phyloP scores from a whole-genome alignment of 495 filamentous ascomycete genomes.

The Penicillium ucsense region DNA sequence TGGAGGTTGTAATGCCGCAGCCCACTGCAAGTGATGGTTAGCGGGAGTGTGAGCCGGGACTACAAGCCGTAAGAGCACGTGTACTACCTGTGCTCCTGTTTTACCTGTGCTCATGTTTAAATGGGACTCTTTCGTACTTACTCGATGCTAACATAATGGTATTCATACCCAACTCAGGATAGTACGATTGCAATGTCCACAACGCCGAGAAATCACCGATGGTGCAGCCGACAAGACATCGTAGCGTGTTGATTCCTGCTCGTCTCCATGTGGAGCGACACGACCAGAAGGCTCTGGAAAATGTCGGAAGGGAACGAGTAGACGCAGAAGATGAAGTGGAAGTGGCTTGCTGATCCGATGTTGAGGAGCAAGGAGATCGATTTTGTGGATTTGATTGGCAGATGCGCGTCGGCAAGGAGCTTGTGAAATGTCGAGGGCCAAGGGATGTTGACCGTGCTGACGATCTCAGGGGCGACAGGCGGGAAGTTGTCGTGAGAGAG shows the following conservation, averaged over 20 bases:
- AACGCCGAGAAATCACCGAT: conserved; percentile 33
- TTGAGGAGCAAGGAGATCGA: not conserved
- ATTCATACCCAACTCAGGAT: conserved; percentile 26
- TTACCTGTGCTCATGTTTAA: too few relatives aligned
- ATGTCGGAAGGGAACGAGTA: not conserved
- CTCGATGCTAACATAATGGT: conserved; percentile 32
- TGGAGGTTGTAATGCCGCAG: conserved; percentile 32
- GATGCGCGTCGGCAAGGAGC: not conserved
- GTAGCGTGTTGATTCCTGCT: conserved; percentile 35
- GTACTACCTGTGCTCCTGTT: too few relatives aligned
- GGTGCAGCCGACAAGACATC: conserved; percentile 35
- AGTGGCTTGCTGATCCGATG: too few relatives aligned
- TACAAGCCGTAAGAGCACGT: too few relatives aligned
- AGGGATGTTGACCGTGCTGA: not conserved
- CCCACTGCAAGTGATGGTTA: conserved; percentile 22
- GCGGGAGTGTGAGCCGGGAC: not conserved
- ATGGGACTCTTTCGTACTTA: conserved; percentile 3
- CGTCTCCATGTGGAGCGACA: conserved; percentile 24
- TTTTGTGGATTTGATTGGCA: not conserved
- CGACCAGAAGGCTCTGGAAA: conserved; percentile 20
- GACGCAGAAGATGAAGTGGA: not conserved
- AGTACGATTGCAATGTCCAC: conserved; percentile 28
- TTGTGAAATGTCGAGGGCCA: not conserved
- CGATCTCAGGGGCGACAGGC: not conserved
- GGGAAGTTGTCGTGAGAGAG: not conserved